Percentiles rank a stretch among this genome's conserved stretches.
Conservation (phyloP, 2,329 filamentous ascomycete genomes). For the Madurella mycetomatis region DNA sequence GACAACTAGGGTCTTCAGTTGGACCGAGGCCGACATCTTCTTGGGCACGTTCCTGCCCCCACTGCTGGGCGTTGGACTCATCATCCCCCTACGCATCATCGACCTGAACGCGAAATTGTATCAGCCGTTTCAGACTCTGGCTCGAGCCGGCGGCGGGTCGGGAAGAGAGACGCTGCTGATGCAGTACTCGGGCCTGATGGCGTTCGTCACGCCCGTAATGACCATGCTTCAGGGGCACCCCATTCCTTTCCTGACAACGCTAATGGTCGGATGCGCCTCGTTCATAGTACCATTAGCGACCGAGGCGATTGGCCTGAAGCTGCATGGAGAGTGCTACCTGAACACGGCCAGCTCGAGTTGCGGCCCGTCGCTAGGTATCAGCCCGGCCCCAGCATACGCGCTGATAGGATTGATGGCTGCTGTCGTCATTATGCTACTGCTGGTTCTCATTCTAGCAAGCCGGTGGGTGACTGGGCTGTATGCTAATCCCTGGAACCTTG, state of each 20-base stretch:
- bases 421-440: slow-evolving; percentile 29
- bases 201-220: slow-evolving; percentile 33
- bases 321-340: slow-evolving; percentile 33
- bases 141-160: slow-evolving; percentile 32
- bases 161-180: slow-evolving; percentile 41
- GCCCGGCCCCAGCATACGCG: slow-evolving; percentile 29
- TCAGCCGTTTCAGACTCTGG: slow-evolving; percentile 42
- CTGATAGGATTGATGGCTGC: slow-evolving; percentile 32
- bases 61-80: slow-evolving; percentile 37
- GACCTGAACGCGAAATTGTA: slow-evolving; percentile 39
- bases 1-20: slow-evolving; percentile 23
- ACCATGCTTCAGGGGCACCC: slow-evolving; percentile 33
- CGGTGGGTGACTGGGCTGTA: slow-evolving; percentile 37
- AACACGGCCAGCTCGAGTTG: slow-evolving; percentile 30
- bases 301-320: slow-evolving; percentile 37
- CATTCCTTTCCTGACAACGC: slow-evolving; percentile 36
- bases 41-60: slow-evolving; percentile 40
- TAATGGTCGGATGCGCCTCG: slow-evolving; percentile 33
- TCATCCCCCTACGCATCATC: slow-evolving; percentile 38
- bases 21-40: slow-evolving; percentile 34
- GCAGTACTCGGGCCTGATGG: slow-evolving; percentile 36
- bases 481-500: slow-evolving; percentile 39
- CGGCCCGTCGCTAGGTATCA: slow-evolving; percentile 34
- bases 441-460: slow-evolving; percentile 29
- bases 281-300: slow-evolving; percentile 38